phyloP scores from a whole-genome alignment of 768 basidiomycete genomes.

The Suillus spraguei region DNA sequence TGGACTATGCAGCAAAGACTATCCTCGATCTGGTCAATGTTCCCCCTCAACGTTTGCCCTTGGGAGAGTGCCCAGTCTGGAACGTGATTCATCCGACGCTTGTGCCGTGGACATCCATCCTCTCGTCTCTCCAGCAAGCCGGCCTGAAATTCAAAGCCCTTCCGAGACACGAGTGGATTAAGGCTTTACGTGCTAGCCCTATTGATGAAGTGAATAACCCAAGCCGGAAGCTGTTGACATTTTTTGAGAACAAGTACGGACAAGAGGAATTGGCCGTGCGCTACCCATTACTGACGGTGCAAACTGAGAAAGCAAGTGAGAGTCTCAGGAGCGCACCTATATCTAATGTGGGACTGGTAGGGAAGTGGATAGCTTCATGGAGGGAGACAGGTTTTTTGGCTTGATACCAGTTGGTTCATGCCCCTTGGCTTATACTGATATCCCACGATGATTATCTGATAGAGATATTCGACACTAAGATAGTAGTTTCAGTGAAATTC shows the following conservation, averaged over 20 bases:
- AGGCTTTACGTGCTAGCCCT: conserved; percentile 25
- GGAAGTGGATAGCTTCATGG: conserved; percentile 46
- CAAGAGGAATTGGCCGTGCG: conserved; percentile 13
- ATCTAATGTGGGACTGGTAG: conserved; percentile 33
- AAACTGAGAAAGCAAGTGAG: conserved; percentile 17
- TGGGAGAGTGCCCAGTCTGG: conserved; percentile 23
- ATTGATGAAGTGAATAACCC: conserved; percentile 26
- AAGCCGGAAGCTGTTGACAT: conserved; percentile 25
- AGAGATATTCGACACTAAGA: not conserved
- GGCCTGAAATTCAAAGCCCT: conserved; percentile 34
- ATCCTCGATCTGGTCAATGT: conserved; percentile 46
- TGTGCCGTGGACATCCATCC: conserved; percentile 40
- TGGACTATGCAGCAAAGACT: conserved; percentile 50
- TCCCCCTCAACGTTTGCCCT: not conserved
- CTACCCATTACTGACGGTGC: conserved; percentile 15
- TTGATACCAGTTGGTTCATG: not conserved
- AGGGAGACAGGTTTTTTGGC: conserved; percentile 40
- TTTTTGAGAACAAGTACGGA: conserved; percentile 32
- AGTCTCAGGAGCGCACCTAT: conserved; percentile 21
- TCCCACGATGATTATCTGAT: not conserved
- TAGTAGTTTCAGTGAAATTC: too few relatives aligned
- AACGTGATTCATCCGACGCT: conserved; percentile 21
- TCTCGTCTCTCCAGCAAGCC: conserved; percentile 38
- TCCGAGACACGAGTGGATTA: conserved; percentile 26
- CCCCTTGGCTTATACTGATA: not conserved